phyloP scores from a whole-genome alignment of 176 grass and related monocot genomes.

The Triticum monococcum region DNA sequence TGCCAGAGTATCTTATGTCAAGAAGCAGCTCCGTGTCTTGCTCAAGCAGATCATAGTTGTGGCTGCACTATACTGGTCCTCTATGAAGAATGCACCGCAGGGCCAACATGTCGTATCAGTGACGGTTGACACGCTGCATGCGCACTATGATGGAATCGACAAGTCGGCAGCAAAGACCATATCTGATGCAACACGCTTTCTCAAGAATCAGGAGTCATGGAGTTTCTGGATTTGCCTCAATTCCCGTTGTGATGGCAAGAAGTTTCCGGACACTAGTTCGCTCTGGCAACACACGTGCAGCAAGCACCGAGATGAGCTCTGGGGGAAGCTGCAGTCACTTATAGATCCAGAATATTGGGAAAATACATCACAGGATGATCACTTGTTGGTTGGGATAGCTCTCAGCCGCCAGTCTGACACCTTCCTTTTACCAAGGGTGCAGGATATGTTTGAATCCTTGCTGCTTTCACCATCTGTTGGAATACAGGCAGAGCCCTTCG shows the following conservation, averaged over 20 bases:
- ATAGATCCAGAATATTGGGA: background rate
- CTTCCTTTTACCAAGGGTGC: background rate
- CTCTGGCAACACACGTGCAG: background rate
- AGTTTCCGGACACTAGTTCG: background rate
- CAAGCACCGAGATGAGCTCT: background rate
- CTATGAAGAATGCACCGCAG: background rate
- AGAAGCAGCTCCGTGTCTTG: background rate
- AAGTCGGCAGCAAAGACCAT: background rate
- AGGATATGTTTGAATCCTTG: constrained; percentile 11
- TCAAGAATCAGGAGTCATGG: constrained; percentile 14
- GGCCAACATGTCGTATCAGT: background rate
- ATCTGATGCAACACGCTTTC: background rate
- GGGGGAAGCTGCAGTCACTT: background rate
- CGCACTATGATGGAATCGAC: background rate
- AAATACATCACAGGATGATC: background rate
- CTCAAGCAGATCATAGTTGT: constrained; percentile 6
- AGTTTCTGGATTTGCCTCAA: constrained; percentile 18
- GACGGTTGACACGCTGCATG: background rate
- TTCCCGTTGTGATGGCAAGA: background rate
- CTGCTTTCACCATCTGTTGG: background rate
- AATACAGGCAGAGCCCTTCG: background rate
- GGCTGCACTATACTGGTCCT: background rate
- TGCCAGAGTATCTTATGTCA: background rate
- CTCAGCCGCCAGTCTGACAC: background rate
- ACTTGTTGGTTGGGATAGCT: background rate